Base-by-base conservation (phyloP, 441 rosid species). In the Hypseocharis bilobata region DNA sequence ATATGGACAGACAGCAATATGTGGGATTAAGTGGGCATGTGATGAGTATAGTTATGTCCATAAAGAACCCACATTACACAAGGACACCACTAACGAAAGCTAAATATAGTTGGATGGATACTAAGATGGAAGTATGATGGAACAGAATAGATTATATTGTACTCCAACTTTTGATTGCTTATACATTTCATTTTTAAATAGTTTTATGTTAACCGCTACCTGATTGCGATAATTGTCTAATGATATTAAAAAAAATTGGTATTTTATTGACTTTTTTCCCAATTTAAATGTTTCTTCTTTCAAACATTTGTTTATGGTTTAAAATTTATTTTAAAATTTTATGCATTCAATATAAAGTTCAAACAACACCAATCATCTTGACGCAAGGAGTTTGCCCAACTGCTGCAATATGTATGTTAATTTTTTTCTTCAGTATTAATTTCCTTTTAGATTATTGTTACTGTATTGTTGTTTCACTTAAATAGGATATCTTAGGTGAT, bases 41-140 rank as follows among this genome's bases (percentile, higher is more conserved):
- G 45, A 28, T 68, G 56, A 82, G 82, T 61, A 69, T 72, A 45
- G 63, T 70, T 17, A 62, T 71, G 83, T 85, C 83, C 86, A 67
- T 77, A 74, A 81, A 85, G 84, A 76, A 78, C 84, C 86, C 86
- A 74, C 72, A 56, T 3, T 81, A 74, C 83, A 72, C n/a, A 1
- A 1, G 22, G 20, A 45, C n/a, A 16, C 23, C 17, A n/a, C 19
- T 45, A 45, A 45, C n/a, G 52, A 45, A 45, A n/a, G 3, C 6
- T 16, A 3, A 45, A 14, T 13, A 42, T 11, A 0, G 13, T 17
- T 14, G 17, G 49, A 14, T n/a, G n/a, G n/a, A n/a, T n/a, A n/a
- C n/a, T n/a, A 42, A 3, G 2, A 0, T 42, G 11, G n/a, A 42
- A 42, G 49, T 14, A 42, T 11, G 11, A 42, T 14, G 17, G 13